Percentiles rank a stretch among this genome's conserved stretches.
Evolutionary conservation across 2,329 filamentous ascomycete genomes (phyloP).

Genomic region (Coniochaeta sp.): DNA sequence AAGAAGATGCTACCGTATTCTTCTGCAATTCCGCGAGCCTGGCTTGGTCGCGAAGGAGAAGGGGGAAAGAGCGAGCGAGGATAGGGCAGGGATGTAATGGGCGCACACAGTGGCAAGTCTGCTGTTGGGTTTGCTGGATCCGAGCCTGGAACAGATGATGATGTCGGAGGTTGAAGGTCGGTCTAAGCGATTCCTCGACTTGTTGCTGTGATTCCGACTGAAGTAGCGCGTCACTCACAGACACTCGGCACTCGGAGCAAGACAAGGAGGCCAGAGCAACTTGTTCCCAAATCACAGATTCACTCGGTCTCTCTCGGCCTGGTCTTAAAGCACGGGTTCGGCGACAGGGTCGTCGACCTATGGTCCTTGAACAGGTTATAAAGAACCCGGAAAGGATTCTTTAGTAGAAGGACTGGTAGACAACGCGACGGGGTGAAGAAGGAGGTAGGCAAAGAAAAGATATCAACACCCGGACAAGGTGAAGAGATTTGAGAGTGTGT

Average conservation of each 20-base stretch:
- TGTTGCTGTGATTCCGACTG: not conserved
- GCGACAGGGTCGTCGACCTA: not conserved
- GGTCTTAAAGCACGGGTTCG: not conserved
- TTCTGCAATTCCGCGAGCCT: not conserved
- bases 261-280: not conserved
- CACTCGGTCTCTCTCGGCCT: not conserved
- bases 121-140: not conserved
- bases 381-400: not conserved
- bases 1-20: not conserved
- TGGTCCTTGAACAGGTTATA: conserved; percentile 1
- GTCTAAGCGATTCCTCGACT: not conserved
- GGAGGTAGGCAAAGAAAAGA: conserved; percentile 4
- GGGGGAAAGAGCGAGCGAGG: not conserved
- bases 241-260: not conserved
- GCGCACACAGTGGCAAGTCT: not conserved
- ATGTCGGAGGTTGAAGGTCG: not conserved
- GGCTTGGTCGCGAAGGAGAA: not conserved
- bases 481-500: conserved; percentile 11
- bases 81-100: not conserved
- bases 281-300: not conserved
- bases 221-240: not conserved
- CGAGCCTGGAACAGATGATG: not conserved
- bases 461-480: not conserved
- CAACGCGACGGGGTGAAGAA: not conserved
- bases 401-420: not conserved